Evolutionary conservation across 805 yeast species (phyloP), one percentile per base, ranked within the genome.

Genomic region (Middelhovenomyces tepae): DNA sequence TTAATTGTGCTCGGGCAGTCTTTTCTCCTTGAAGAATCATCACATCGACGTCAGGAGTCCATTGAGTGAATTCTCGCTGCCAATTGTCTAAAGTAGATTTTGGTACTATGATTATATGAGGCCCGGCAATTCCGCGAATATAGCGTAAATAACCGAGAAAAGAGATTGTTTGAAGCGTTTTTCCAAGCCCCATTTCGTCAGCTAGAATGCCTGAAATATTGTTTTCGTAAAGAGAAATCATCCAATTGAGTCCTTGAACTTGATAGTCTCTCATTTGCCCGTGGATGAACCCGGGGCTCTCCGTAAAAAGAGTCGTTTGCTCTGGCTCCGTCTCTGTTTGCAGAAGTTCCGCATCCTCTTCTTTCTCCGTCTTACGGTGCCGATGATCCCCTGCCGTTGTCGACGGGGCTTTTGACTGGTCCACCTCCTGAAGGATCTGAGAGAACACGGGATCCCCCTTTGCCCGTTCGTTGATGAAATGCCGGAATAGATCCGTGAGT

Each of bases 181-280:
- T 89, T 36, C 98, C 98, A 25, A 89, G 67, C 2, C 98, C 98
- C 98, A 91, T 89, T 56, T 89, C 98, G 59, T 89, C 98, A 8
- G 98, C 98, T 31, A 89, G 62, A 28, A 89, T 91, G 14, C 98
- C 98, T 7, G 94, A 80, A 27, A 89, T 67, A 46, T 80, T 72
- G 56, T 89, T 85, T 45, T 87, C 95, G 54, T 86, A 83, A 22
- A 89, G 59, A 1, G 93, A 75, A 13, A 89, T 78, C 50, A 89
- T 67, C 98, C 98, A 89, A 58, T 91, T 91, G 32, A 89, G 68
- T 32, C 98, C 98, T 52, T 86, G 95, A 19, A 89, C 65, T 60
- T 89, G 98, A 54, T 91, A 89, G 51, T 85, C 94, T 47, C 98
- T 70, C 47, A 91, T 62, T 34, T 54, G 67, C 7, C 98, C 98